A percentile compares a stretch with the other conserved stretches of the same genome.
These are phyloP conservation scores for Choanephora cucurbitarum DNA, from an alignment of 371 early-diverging fungal species.

Conservation along the genomic window DNA sequence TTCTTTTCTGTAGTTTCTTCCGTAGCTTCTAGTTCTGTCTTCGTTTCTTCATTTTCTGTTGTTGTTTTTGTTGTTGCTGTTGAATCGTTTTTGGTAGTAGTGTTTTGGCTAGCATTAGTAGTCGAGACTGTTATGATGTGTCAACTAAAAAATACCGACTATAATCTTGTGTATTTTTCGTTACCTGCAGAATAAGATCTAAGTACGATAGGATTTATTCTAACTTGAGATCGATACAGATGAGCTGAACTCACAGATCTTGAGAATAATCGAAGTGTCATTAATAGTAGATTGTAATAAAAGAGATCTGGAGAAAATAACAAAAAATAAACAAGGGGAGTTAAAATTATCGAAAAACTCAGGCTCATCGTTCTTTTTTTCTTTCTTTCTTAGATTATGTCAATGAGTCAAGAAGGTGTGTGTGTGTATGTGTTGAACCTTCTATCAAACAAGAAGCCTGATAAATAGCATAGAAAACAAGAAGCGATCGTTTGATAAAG, in stretches of 20 bases:
- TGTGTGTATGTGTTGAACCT: too few relatives aligned
- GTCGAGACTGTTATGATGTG: neutral
- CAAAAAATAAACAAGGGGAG: slow-evolving; percentile 1
- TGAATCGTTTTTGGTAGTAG: neutral
- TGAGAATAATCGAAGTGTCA: slow-evolving; percentile 20
- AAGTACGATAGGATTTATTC: slow-evolving; percentile 7
- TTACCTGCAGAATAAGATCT: slow-evolving; percentile 22
- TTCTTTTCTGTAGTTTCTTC: neutral
- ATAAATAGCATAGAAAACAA: slow-evolving; percentile 5
- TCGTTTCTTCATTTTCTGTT: slow-evolving; percentile 1
- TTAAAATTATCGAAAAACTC: too few relatives aligned
- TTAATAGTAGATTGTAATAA: slow-evolving; percentile 1
- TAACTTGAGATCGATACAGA: neutral
- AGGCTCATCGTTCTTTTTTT: neutral
- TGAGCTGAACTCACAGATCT: slow-evolving; percentile 10
- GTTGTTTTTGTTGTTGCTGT: neutral
- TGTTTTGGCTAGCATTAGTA: neutral
- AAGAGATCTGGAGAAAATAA: slow-evolving; percentile 1
- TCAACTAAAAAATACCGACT: too few relatives aligned
- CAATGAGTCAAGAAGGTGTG: slow-evolving; percentile 16
- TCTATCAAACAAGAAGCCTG: neutral
- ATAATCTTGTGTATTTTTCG: too few relatives aligned
- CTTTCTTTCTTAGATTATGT: slow-evolving; percentile 1
- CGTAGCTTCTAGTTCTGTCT: neutral
- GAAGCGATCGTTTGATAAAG: slow-evolving; percentile 17